These are phyloP conservation scores for Clavaria fumosa DNA, from an alignment of 768 basidiomycete genomes.

Conservation along the genomic window DNA sequence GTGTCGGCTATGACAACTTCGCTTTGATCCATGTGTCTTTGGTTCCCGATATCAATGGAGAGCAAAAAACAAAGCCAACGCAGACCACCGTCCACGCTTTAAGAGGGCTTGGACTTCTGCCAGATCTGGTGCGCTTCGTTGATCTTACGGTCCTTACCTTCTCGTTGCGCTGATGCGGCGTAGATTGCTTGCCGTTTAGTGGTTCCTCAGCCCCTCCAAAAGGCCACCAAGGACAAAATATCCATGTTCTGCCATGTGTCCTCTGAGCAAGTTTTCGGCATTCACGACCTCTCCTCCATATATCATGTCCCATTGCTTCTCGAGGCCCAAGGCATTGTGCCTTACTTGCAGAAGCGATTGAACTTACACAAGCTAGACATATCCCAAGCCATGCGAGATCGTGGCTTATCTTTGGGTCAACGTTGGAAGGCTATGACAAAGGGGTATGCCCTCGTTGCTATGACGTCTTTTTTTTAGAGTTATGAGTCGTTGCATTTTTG, in stretches of 20 bases:
- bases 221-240: conserved; percentile 85
- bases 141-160: background rate
- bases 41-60: conserved; percentile 97
- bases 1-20: conserved; percentile 92
- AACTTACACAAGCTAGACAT: conserved; percentile 46
- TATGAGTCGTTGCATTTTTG: background rate
- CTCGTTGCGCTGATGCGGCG: conserved; percentile 1
- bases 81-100: conserved; percentile 93
- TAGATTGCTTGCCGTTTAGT: conserved; percentile 89
- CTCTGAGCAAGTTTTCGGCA: conserved; percentile 79
- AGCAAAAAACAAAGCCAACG: conserved; percentile 98
- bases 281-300: conserved; percentile 91
- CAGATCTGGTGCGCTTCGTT: conserved; percentile 61
- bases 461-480: background rate
- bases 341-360: conserved; percentile 72
- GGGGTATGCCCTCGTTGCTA: conserved; percentile 44
- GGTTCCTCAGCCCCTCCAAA: conserved; percentile 65
- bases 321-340: conserved; percentile 81
- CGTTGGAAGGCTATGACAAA: conserved; percentile 77
- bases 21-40: conserved; percentile 94
- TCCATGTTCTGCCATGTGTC: conserved; percentile 99
- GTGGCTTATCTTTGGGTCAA: conserved; percentile 48
- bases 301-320: conserved; percentile 94
- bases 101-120: conserved; percentile 80
- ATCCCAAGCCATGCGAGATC: conserved; percentile 36